phyloP scores from a whole-genome alignment of 2,329 filamentous ascomycete species.

The Cytospora paraplurivora region DNA sequence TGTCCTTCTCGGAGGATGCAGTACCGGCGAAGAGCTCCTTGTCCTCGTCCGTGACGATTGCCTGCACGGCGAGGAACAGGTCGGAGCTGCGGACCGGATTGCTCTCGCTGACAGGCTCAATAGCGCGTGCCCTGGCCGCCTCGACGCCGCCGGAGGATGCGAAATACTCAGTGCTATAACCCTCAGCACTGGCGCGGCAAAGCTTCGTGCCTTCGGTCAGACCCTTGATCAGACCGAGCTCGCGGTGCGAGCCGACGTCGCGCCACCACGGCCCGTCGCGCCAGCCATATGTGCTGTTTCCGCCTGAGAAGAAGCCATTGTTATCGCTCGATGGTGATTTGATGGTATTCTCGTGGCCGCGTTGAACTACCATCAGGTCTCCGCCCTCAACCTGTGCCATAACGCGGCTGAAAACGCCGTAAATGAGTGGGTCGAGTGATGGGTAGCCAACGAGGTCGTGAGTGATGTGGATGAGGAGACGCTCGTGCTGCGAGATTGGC shows the following conservation, averaged over 20 bases:
- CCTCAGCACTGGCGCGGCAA: slow-evolving; percentile 84
- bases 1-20: slow-evolving; percentile 55
- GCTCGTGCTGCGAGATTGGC: slow-evolving; percentile 94
- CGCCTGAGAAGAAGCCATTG: slow-evolving; percentile 49
- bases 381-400: slow-evolving; percentile 99
- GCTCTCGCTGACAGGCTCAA: slow-evolving; percentile 75
- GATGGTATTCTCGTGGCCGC: slow-evolving; percentile 80
- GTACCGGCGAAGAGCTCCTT: slow-evolving; percentile 68
- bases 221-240: slow-evolving; percentile 78
- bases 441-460: slow-evolving; percentile 96
- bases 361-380: slow-evolving; percentile 90
- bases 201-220: slow-evolving; percentile 88
- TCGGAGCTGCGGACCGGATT: slow-evolving; percentile 93
- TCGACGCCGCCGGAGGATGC: slow-evolving; percentile 75
- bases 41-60: slow-evolving; percentile 68
- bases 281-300: slow-evolving; percentile 70
- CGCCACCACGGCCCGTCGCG: slow-evolving; percentile 97
- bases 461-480: slow-evolving; percentile 94
- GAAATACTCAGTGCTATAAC: slow-evolving; percentile 85
- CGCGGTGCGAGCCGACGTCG: slow-evolving; percentile 67
- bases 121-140: slow-evolving; percentile 76
- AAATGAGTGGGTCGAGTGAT: slow-evolving; percentile 88
- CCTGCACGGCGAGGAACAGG: slow-evolving; percentile 94
- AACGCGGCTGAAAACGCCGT: slow-evolving; percentile 87
- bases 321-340: slow-evolving; percentile 47